These are phyloP conservation scores for Hymenoscyphus scutula DNA, from an alignment of 2,329 filamentous ascomycete genomes.

Conservation along the genomic window DNA sequence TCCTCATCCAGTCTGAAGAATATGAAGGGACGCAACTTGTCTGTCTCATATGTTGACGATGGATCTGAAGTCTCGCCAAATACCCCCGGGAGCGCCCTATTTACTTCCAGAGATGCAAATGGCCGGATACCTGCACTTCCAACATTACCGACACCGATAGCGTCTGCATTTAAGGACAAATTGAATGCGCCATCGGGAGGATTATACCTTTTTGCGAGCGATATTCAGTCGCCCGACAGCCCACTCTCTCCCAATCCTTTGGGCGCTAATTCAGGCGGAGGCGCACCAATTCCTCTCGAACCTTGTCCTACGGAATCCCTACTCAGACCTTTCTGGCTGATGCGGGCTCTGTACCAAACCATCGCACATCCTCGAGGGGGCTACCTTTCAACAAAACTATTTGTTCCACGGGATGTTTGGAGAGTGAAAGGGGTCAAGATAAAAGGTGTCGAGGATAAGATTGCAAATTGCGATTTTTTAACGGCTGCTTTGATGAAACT, in stretches of 20 bases:
- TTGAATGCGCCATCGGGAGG: conserved; percentile 61
- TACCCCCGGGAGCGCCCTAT: conserved; percentile 65
- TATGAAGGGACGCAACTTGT: conserved; percentile 72
- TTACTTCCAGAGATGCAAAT: conserved; percentile 40
- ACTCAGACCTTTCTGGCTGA: conserved; percentile 95
- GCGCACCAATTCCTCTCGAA: conserved; percentile 77
- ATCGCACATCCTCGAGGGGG: conserved; percentile 88
- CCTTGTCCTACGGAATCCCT: conserved; percentile 87
- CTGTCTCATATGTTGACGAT: conserved; percentile 59
- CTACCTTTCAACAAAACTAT: conserved; percentile 87
- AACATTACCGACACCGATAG: conserved; percentile 65
- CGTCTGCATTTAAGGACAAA: conserved; percentile 59
- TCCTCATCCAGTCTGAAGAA: conserved; percentile 70
- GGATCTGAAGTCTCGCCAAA: conserved; percentile 64
- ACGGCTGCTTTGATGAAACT: conserved; percentile 86
- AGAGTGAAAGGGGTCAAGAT: conserved; percentile 90
- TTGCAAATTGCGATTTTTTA: conserved; percentile 84
- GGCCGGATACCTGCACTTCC: conserved; percentile 55
- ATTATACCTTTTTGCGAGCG: conserved; percentile 78
- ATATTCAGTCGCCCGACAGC: conserved; percentile 66
- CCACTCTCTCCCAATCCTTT: conserved; percentile 65
- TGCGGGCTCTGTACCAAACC: conserved; percentile 91
- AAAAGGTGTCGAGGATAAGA: conserved; percentile 88
- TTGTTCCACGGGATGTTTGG: conserved; percentile 92
- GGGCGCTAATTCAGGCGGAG: conserved; percentile 48